Base-by-base conservation (phyloP, 108 stramenopile genomes). In the Cylindrotheca closterium region DNA sequence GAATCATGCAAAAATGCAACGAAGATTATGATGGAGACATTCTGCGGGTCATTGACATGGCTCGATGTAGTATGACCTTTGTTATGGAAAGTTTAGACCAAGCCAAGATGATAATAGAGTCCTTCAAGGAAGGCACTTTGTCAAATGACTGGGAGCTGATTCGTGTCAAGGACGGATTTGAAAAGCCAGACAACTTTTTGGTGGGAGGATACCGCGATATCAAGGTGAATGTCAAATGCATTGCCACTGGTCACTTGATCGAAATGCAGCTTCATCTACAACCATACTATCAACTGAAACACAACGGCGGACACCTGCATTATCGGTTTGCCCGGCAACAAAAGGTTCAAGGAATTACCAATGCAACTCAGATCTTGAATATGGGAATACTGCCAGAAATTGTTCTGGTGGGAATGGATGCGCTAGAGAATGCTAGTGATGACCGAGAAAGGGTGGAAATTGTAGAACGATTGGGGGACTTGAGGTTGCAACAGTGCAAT, bases 131-230 rank as follows among this genome's bases (percentile, higher is more conserved):
- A 23, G 51, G 51, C 51, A 19, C 23, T 7, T 19, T 19, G 51
- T 51, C 51, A 7, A 23, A 23, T n/a, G 51, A 51, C 5, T 51
- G 51, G 51, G 51, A 51, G 19, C 23, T 51, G 5, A n/a, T 51
- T n/a, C 51, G 51, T 5, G n/a, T 19, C 17, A 51, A 51, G 51
- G 51, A 51, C 19, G 51, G 51, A 7, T 51, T 51, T 51, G 51
- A 51, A 23, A 19, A 51, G 7, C 21, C 51, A 19, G 51, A 51
- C 51, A 51, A 51, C 23, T 51, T 51, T 51, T 23, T 51, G 51
- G 51, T 51, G 23, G 51, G 51, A 5, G 51, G 51, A 51, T 51
- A 51, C n/a, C 51, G 51, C 19, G 51, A 51, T n/a, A 23, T 51
- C 51, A 51, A 51, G 19, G 17, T 23, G 12, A 51, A 51, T 23